Evolutionary conservation across 176 grass and related monocot genomes (phyloP).

Genomic region (Neostapfia colusana): DNA sequence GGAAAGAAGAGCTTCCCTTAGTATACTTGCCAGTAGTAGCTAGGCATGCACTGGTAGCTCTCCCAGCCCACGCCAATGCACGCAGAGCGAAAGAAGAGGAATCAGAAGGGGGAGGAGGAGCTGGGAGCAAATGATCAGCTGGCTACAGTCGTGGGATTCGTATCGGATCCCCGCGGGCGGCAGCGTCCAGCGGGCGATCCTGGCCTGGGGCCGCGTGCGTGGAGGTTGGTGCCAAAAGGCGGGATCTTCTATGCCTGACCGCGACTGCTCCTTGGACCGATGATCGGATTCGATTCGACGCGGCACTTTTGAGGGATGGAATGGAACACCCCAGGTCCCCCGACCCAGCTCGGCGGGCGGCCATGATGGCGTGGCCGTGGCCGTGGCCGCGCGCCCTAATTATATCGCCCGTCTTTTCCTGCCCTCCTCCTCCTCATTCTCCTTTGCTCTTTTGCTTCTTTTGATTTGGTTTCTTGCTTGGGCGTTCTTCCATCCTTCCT

Average conservation of each 20-base stretch:
- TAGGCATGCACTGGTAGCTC: background rate
- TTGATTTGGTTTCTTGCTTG: constrained; percentile 47
- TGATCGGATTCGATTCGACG: constrained; percentile 74
- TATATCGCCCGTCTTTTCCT: constrained; percentile 61
- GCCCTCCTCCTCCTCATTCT: constrained; percentile 25
- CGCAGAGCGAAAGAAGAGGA: background rate
- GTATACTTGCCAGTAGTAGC: background rate
- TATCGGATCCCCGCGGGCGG: constrained; percentile 44
- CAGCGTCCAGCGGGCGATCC: background rate
- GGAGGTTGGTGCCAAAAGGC: constrained; percentile 65
- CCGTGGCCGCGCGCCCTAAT: constrained; percentile 30
- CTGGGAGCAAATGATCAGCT: background rate
- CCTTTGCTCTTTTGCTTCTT: constrained; percentile 56
- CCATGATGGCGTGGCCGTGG: constrained; percentile 33
- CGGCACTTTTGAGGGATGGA: constrained; percentile 46
- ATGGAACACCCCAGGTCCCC: background rate
- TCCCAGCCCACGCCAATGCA: background rate
- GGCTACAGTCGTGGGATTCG: constrained; percentile 26
- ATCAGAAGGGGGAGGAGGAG: background rate
- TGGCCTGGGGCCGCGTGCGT: constrained; percentile 42
- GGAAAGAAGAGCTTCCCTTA: constrained; percentile 28
- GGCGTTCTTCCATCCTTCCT: background rate
- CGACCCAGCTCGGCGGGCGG: background rate
- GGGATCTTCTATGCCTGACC: constrained; percentile 72
- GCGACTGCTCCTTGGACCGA: constrained; percentile 86